These are phyloP conservation scores for Citrus medica DNA, from an alignment of 345 rosid species.

Conservation along the genomic window DNA sequence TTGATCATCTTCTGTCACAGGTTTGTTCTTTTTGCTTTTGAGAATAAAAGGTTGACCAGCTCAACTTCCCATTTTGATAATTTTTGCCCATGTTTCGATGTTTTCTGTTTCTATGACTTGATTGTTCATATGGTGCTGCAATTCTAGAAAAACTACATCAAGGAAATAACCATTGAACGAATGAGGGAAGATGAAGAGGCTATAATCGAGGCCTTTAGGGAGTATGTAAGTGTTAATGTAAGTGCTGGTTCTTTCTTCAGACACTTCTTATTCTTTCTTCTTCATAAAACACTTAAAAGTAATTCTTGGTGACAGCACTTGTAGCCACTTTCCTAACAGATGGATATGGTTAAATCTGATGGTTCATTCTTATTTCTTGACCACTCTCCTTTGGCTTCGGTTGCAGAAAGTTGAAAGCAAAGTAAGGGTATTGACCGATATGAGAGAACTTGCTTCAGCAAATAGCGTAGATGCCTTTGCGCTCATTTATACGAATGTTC, in stretches of 20 bases:
- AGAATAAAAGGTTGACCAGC: not conserved
- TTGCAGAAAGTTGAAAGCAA: slow-evolving; percentile 90
- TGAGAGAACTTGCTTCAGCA: slow-evolving; percentile 98
- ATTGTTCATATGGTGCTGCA: slow-evolving; percentile 17
- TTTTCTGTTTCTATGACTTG: not conserved
- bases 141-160: slow-evolving; percentile 77
- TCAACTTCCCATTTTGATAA: not conserved
- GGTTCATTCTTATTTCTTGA: not conserved
- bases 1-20: slow-evolving; percentile 90
- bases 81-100: slow-evolving; percentile 8
- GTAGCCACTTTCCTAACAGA: not conserved
- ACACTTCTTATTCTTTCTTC: not conserved
- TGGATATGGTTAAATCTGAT: not conserved
- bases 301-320: not conserved
- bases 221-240: slow-evolving; percentile 84
- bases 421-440: slow-evolving; percentile 81
- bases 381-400: slow-evolving; percentile 16
- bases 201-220: slow-evolving; percentile 93
- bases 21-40: slow-evolving; percentile 25
- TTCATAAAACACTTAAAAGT: not conserved
- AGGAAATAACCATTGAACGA: slow-evolving; percentile 95
- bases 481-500: slow-evolving; percentile 86
- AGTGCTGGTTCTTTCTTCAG: slow-evolving; percentile 27
- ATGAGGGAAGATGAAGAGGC: slow-evolving; percentile 98
- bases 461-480: slow-evolving; percentile 97